Base-by-base conservation (phyloP, 305 asterid genomes). In the Fraxinus latifolia region DNA sequence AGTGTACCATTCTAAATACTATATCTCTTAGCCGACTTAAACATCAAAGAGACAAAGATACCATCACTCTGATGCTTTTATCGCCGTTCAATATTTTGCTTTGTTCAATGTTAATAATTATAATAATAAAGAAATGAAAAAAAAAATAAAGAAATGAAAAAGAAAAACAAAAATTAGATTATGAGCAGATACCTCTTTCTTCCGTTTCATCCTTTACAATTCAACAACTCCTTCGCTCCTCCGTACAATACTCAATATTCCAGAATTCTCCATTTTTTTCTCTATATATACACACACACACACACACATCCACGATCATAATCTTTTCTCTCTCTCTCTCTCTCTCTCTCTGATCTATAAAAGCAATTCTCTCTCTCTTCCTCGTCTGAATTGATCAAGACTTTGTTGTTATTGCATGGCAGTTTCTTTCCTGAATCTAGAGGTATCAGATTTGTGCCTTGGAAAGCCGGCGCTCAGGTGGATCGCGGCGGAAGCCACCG, bases 401-500 rank as follows among this genome's bases (percentile, higher is more conserved):
- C 14, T 19, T 81, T 25, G 17, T 34, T 3, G 37, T 27, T 79
- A 68, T 91, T 94, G 98, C 83, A 94, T 94, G 98, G 98, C 96
- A 91, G 86, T 88, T 67, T 88, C 90, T 82, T 86, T 91, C 87
- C 79, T 94, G 89, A 87, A 84, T 82, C 89, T 82, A 78, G 96
- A 90, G 60, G 84, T 91, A 15, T 91, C 96, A 19, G 97, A 93
- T 44, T 87, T 94, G 85, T 92, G 98, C 87, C 82, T 94, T 53
- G 98, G 97, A 47, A 94, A 93, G 86, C 97, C 97, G 83, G 88
- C 89, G 47, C 82, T 94, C 58, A 89, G 78, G 87, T 87, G 91
- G 85, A 81, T 94, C 25, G 68, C 91, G 4, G 85, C 87, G 5
- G 76, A 42, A 82, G 77, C 91, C 74, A 81, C 96, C 42, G 39